Evolutionary conservation across 805 yeast species (phyloP).

Genomic region (Ogataea nakhonphanomensis): DNA sequence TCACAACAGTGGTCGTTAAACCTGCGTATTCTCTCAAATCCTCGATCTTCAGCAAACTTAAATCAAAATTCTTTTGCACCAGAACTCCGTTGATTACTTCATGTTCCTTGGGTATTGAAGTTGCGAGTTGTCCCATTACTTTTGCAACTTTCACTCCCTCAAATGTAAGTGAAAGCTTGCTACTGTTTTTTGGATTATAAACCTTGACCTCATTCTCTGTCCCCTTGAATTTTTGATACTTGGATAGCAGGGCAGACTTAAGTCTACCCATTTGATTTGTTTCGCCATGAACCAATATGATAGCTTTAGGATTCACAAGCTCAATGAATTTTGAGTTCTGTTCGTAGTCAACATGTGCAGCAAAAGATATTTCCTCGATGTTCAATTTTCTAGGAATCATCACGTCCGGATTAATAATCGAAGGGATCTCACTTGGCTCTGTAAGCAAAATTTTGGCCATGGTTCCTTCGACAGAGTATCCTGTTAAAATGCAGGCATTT

Average conservation of each 20-base stretch:
- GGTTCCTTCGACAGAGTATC: slow-evolving; percentile 98
- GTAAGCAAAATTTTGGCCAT: slow-evolving; percentile 87
- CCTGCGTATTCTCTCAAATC: slow-evolving; percentile 90
- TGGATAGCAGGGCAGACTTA: slow-evolving; percentile 86
- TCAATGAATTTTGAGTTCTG: slow-evolving; percentile 92
- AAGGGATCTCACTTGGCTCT: slow-evolving; percentile 89
- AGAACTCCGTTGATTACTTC: slow-evolving; percentile 70
- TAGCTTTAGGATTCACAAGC: slow-evolving; percentile 75
- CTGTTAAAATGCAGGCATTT: slow-evolving; percentile 84
- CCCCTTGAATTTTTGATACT: slow-evolving; percentile 74
- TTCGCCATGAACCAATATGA: slow-evolving; percentile 95
- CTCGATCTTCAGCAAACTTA: slow-evolving; percentile 75
- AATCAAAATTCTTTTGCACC: slow-evolving; percentile 86
- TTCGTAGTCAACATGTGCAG: slow-evolving; percentile 98
- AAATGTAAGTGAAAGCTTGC: slow-evolving; percentile 69
- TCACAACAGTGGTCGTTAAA: slow-evolving; percentile 77
- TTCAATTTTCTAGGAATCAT: slow-evolving; percentile 82
- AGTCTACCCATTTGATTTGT: slow-evolving; percentile 98
- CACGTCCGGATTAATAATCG: slow-evolving; percentile 74
- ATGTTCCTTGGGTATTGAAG: slow-evolving; percentile 39
- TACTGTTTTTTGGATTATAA: slow-evolving; percentile 89
- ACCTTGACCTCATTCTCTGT: slow-evolving; percentile 89
- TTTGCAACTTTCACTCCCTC: slow-evolving; percentile 83
- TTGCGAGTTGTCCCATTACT: slow-evolving; percentile 53
- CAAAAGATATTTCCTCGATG: slow-evolving; percentile 93